Base-by-base conservation (phyloP, 805 yeast genomes). In the Yarrowia sp. region DNA sequence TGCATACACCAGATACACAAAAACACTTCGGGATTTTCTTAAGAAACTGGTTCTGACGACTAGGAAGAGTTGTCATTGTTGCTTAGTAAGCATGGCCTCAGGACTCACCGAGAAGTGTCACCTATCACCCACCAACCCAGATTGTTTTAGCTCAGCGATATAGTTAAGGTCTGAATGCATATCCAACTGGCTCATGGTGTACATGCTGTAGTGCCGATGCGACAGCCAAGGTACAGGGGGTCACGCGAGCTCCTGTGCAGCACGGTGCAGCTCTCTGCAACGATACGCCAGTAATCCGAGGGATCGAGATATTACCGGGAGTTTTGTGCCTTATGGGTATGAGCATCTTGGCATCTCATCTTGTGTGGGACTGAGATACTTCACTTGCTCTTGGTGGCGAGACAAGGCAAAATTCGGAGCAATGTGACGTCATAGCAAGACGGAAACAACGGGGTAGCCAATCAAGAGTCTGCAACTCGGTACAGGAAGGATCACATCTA, bases 221-320 rank as follows among this genome's bases (percentile, higher is more conserved):
- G 40, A 21, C 16, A 7, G 36, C 4, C 11, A 22, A 6, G 14
- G 28, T 40, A 49, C 24, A 16, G 16, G 28, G 8, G 40, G 56
- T 49, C 56, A 33, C 40, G 40, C 56, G 40, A 49, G 56, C 40
- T 11, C 35, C 16, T n/a, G 51, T 26, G 49, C 49, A 43, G 32
- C 32, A 8, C 49, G 16, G 21, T 22, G 32, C 28, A 43, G 40
- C 21, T n/a, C 21, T n/a, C 40, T 43, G 48, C 48, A 43, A 43
- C 24, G 11, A 22, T 43, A 43, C 26, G 32, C 5, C 21, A 7
- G n/a, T 1, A n/a, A n/a, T 26, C 30, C 30, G 8, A 8, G 8
- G 8, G 30, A 26, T 26, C 30, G 30, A 26, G 30, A 26, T 26
- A 26, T 26, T 26, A 26, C 30, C 30, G 30, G 30, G 30, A 5